Conservation (phyloP, 2,329 filamentous ascomycete genomes). For the Penicillium occitanis region DNA sequence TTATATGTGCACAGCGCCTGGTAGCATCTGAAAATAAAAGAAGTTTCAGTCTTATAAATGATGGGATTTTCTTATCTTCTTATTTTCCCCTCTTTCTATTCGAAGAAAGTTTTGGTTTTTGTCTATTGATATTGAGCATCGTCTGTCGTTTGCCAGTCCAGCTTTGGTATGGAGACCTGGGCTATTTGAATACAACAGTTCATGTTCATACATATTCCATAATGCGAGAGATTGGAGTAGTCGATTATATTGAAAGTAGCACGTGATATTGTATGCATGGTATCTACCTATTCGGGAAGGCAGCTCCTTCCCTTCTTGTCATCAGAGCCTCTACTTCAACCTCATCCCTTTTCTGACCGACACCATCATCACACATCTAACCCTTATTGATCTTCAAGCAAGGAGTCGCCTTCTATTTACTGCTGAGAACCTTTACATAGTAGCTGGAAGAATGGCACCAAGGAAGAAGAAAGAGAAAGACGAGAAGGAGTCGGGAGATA, state of each 20-base stretch:
- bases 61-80: background rate
- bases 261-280: background rate
- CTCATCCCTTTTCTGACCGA: background rate
- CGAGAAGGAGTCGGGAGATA: constrained; percentile 32
- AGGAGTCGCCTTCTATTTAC: no score
- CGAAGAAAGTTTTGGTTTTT: background rate
- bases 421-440: no score
- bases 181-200: background rate
- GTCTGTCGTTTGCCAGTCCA: background rate
- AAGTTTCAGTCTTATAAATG: background rate
- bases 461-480: constrained; percentile 41
- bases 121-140: background rate
- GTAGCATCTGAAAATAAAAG: constrained; percentile 21
- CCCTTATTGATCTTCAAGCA: background rate
- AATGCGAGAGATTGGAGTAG: background rate
- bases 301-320: background rate
- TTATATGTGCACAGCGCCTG: constrained; percentile 23
- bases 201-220: background rate
- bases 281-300: background rate
- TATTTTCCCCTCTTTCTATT: background rate
- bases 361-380: background rate
- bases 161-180: background rate
- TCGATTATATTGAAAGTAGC: background rate
- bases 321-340: background rate
- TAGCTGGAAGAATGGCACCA: constrained; percentile 36